A percentile compares a stretch with the other conserved stretches of the same genome.
Conservation (phyloP, 495 filamentous ascomycete species). For the Cetradonia linearis region DNA sequence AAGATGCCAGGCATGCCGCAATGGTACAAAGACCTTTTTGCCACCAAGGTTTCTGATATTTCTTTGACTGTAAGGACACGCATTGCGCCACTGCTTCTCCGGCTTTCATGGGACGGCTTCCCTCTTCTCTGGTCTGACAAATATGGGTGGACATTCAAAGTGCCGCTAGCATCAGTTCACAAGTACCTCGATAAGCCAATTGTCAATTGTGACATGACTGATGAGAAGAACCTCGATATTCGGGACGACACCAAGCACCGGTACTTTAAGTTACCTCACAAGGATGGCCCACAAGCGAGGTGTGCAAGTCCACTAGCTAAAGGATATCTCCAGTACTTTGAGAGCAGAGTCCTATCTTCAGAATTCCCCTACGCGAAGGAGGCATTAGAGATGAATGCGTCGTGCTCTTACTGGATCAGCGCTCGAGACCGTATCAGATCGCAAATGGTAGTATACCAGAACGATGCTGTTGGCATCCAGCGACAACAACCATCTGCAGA, state of each 20-base stretch:
- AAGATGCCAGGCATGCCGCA: constrained; percentile 90
- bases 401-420: constrained; percentile 97
- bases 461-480: constrained; percentile 36
- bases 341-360: constrained; percentile 74
- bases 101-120: constrained; percentile 77
- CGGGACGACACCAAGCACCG: constrained; percentile 52
- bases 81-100: constrained; percentile 76
- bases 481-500: constrained; percentile 27
- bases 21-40: constrained; percentile 91
- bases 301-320: constrained; percentile 85
- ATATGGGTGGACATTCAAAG: constrained; percentile 84
- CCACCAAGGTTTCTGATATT: constrained; percentile 51
- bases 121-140: constrained; percentile 89
- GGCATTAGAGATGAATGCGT: constrained; percentile 94
- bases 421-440: constrained; percentile 83
- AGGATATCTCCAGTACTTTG: constrained; percentile 80
- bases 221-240: constrained; percentile 55
- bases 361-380: constrained; percentile 85
- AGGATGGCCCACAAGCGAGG: constrained; percentile 77
- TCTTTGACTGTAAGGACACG: constrained; percentile 78
- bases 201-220: constrained; percentile 59
- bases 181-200: constrained; percentile 63
- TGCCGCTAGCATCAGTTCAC: constrained; percentile 50
- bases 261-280: constrained; percentile 95
- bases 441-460: constrained; percentile 84